Evolutionary conservation across 805 yeast genomes (phyloP).

Genomic region (Teunomyces lycoperdinae): DNA sequence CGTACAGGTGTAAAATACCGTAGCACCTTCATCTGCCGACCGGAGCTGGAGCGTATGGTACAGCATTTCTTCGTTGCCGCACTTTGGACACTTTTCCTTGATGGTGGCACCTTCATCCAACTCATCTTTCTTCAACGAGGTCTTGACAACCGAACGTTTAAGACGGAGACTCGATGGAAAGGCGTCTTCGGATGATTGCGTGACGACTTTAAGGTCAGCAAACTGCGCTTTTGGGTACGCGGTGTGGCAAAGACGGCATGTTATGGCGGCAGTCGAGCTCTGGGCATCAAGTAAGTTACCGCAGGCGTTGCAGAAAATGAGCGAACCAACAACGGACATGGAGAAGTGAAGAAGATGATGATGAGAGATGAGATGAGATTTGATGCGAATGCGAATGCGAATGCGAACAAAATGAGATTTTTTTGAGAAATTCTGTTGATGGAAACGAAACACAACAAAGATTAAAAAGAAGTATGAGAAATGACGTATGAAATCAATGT

Average conservation of each 20-base stretch:
- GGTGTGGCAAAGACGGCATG: conserved; percentile 53
- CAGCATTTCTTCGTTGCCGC: conserved; percentile 98
- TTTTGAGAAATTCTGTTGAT: neutral
- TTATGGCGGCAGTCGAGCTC: conserved; percentile 43
- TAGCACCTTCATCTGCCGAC: conserved; percentile 99
- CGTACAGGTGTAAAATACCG: conserved; percentile 96
- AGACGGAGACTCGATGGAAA: conserved; percentile 83
- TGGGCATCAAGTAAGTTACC: conserved; percentile 84
- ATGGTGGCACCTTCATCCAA: conserved; percentile 94
- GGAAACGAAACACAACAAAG: too few species aligned
- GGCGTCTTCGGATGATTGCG: conserved; percentile 87
- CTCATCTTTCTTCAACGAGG: conserved; percentile 71
- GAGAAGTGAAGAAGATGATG: neutral
- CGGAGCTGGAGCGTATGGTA: conserved; percentile 95
- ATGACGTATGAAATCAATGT: too few species aligned
- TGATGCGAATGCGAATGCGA: neutral
- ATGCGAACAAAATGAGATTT: neutral
- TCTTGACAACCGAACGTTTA: conserved; percentile 88
- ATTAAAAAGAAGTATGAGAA: too few species aligned
- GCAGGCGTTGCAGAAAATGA: conserved; percentile 90
- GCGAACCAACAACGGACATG: conserved; percentile 95
- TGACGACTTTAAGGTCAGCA: conserved; percentile 78
- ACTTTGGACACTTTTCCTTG: conserved; percentile 97
- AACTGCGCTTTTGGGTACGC: conserved; percentile 51
- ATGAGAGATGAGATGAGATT: neutral